Evolutionary conservation across 768 basidiomycete genomes (phyloP).

Genomic region (Suillus subalutaceus): DNA sequence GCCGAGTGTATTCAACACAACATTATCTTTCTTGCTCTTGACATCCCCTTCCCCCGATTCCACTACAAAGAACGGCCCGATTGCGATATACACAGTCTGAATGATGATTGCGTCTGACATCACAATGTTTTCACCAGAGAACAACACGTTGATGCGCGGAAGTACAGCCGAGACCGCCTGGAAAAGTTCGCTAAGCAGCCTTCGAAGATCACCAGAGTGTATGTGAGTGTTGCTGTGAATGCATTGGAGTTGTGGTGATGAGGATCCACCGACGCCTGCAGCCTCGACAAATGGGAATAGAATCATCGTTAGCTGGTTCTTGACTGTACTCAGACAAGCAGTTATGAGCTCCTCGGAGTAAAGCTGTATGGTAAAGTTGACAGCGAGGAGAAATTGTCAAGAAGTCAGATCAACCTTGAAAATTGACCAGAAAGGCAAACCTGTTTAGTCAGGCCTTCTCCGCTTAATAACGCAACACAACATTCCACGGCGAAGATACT

Average conservation of each 20-base stretch:
- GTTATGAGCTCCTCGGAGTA: slow-evolving; percentile 95
- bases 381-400: not conserved
- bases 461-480: slow-evolving; percentile 73
- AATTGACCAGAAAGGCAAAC: slow-evolving; percentile 41
- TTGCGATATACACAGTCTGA: slow-evolving; percentile 88
- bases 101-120: slow-evolving; percentile 93
- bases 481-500: slow-evolving; percentile 85
- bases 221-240: slow-evolving; percentile 48
- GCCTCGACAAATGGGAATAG: slow-evolving; percentile 89
- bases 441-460: slow-evolving; percentile 85
- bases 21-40: slow-evolving; percentile 57
- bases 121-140: slow-evolving; percentile 66
- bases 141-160: slow-evolving; percentile 73
- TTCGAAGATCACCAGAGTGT: slow-evolving; percentile 39
- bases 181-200: slow-evolving; percentile 67
- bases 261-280: slow-evolving; percentile 42
- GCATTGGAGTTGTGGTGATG: slow-evolving; percentile 53
- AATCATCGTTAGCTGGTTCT: slow-evolving; percentile 77
- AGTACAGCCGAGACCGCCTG: slow-evolving; percentile 72
- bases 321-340: slow-evolving; percentile 72
- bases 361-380: slow-evolving; percentile 47
- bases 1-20: slow-evolving; percentile 68
- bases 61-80: slow-evolving; percentile 93
- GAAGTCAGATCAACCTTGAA: not conserved
- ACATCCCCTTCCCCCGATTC: slow-evolving; percentile 61